Evolutionary conservation across 176 grass and related monocot species (phyloP), one percentile per base, ranked within the genome.

Genomic region (Lolium perenne): DNA sequence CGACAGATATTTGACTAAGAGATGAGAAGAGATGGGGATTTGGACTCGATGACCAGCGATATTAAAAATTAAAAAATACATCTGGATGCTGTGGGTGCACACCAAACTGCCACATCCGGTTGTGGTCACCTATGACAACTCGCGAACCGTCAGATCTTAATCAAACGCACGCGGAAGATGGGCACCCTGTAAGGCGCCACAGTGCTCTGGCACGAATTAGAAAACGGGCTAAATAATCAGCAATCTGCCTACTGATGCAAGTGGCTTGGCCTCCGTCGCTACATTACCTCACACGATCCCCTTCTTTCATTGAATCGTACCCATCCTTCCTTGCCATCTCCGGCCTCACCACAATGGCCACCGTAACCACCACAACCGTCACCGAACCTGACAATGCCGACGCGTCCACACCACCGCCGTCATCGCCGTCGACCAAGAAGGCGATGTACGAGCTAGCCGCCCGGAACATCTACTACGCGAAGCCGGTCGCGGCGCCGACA

Each of bases 401-500:
- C 18, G 25, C 38, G 5, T 66, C 22, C 1, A 26, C 78, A 9
- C 38, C 80, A 3, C 10, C 84, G 0, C 70, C 69, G 38, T 16
- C 78, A 17, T 77, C 80, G 3, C 86, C 86, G 0, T 41, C 74
- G 10, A 17, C 20, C 62, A 85, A 80, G 46, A 79, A 83, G 61
- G 83, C 74, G 20, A 76, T 54, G 16, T 94, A 94, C 75, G 93
- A 98, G 78, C 86, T 98, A 21, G 70, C 92, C 9, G 97, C 97
- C 1, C 60, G 92, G 73, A 94, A 86, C 49, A 95, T 98, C 75
- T 92, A 92, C 97, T 98, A 98, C 51, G 86, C 88, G 4, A 98
- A 94, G 84, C 90, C 94, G 13, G 68, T 76, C 21, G 70, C 79
- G 2, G 66, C 72, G 40, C 67, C 86, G 35, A 22, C 90, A 7